Percentiles rank a stretch among this genome's conserved stretches.
Conservation (phyloP, 768 basidiomycete genomes). For the Rhizopogon vinicolor region DNA sequence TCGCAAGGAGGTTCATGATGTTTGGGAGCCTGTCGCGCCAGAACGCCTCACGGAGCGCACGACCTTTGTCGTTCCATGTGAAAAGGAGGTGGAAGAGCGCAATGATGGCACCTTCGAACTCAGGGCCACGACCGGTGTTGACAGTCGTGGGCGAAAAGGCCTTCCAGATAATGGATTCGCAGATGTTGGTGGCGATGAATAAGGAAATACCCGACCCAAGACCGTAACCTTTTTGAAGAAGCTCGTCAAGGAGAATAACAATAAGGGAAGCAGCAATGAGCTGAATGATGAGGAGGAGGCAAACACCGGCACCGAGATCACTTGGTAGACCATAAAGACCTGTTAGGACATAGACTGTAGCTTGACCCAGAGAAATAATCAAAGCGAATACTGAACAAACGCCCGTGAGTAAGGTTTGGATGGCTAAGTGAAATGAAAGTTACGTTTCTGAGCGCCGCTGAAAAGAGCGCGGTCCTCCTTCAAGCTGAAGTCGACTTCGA, state of each 20-base stretch:
- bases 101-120: conserved; percentile 96
- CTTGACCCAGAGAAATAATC: conserved; percentile 93
- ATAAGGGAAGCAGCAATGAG: conserved; percentile 91
- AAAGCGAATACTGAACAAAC: conserved; percentile 80
- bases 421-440: conserved; percentile 23
- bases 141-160: conserved; percentile 97
- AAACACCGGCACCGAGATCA: conserved; percentile 94
- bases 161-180: conserved; percentile 99
- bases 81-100: conserved; percentile 96
- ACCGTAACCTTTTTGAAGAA: conserved; percentile 98
- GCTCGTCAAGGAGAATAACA: conserved; percentile 97
- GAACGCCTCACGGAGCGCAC: conserved; percentile 96
- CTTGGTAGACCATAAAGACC: conserved; percentile 94
- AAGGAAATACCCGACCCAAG: conserved; percentile 98
- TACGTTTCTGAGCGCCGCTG: conserved; percentile 95
- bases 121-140: conserved; percentile 96
- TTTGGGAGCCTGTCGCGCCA: conserved; percentile 97
- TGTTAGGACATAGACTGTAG: conserved; percentile 94
- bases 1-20: conserved; percentile 95
- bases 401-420: not conserved
- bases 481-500: conserved; percentile 95
- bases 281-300: conserved; percentile 94
- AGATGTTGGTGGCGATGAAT: conserved; percentile 99
- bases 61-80: conserved; percentile 97
- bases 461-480: conserved; percentile 98